Conservation (phyloP, 768 basidiomycete species). For the Mycena alexandri region DNA sequence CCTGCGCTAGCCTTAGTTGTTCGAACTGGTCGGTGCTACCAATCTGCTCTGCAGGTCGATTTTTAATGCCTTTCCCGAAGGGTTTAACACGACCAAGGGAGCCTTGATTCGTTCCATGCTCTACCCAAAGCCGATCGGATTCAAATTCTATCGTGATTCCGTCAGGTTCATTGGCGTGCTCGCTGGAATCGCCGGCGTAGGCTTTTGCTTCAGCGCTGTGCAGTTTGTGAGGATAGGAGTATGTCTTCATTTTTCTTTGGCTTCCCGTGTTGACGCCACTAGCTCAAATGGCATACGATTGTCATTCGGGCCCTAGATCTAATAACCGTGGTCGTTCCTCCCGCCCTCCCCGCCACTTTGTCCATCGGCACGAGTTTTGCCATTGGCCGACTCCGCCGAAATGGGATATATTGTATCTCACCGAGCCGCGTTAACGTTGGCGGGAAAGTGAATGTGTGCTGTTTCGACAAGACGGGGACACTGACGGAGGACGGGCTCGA, state of each 20-base stretch:
- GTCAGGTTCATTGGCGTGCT: conserved; percentile 92
- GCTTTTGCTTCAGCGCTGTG: conserved; percentile 91
- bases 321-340: conserved; percentile 97
- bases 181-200: conserved; percentile 89
- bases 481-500: conserved; percentile 98
- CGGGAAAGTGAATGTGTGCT: conserved; percentile 96
- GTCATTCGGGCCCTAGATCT: conserved; percentile 92
- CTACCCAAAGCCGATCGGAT: conserved; percentile 98
- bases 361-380: conserved; percentile 98
- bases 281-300: conserved; percentile 94
- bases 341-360: conserved; percentile 95
- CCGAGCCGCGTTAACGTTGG: conserved; percentile 95
- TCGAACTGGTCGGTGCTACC: conserved; percentile 74
- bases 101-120: conserved; percentile 97
- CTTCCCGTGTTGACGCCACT: conserved; percentile 16
- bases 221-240: conserved; percentile 94
- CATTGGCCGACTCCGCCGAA: conserved; percentile 86
- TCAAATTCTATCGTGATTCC: conserved; percentile 97
- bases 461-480: conserved; percentile 99
- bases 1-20: conserved; percentile 88
- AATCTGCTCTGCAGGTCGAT: background rate
- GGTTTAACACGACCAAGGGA: conserved; percentile 98
- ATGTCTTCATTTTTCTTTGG: conserved; percentile 43
- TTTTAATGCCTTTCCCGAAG: conserved; percentile 49
- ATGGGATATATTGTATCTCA: conserved; percentile 95